Evolutionary conservation across 2,329 filamentous ascomycete genomes (phyloP).

Genomic region (Cladophialophora psammophila): DNA sequence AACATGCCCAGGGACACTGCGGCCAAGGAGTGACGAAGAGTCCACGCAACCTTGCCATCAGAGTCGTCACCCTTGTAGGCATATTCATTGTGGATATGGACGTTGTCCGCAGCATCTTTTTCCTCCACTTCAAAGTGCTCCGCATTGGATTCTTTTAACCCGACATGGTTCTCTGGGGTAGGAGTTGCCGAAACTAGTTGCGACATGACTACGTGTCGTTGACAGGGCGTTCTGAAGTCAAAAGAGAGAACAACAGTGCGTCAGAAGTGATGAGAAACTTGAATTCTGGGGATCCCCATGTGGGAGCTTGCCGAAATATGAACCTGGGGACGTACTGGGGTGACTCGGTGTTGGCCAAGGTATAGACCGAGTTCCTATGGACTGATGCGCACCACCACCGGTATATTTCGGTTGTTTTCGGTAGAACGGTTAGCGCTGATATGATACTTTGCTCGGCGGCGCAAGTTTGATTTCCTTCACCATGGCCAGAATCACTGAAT

Average conservation of each 20-base stretch:
- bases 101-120: slow-evolving; percentile 1
- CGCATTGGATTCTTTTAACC: not conserved
- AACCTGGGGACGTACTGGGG: not conserved
- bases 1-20: slow-evolving; percentile 6
- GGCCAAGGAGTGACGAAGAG: slow-evolving; percentile 1
- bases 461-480: no score
- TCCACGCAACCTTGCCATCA: slow-evolving; percentile 20
- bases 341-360: not conserved
- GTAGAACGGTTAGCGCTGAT: not conserved
- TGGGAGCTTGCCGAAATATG: not conserved
- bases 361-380: not conserved
- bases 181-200: not conserved
- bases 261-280: not conserved
- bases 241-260: not conserved
- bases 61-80: slow-evolving; percentile 25
- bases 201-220: not conserved
- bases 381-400: not conserved
- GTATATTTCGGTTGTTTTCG: not conserved
- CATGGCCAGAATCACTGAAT: no score
- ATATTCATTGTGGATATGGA: slow-evolving; percentile 10
- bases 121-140: not conserved
- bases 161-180: not conserved
- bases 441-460: not conserved
- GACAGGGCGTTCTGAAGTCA: not conserved
- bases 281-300: not conserved